Percentiles rank a stretch among this genome's conserved stretches.
phyloP scores from a whole-genome alignment of 306 rosid genomes.

The Quercus berberidifolia region DNA sequence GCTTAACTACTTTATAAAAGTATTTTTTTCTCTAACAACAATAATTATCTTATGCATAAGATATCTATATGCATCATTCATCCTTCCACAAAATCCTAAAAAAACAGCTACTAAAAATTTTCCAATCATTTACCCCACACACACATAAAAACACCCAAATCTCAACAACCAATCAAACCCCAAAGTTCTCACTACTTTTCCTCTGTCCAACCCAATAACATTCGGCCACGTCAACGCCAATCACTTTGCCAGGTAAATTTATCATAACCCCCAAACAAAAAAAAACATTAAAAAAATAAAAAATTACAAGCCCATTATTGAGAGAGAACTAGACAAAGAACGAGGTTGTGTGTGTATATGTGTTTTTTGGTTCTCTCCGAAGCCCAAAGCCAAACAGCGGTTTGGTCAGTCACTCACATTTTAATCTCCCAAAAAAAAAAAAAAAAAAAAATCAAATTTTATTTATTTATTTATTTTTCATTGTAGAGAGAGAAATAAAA shows the following conservation, averaged over 20 bases:
- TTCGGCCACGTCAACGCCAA: not conserved
- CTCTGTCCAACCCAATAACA: conserved; percentile 9
- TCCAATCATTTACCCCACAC: conserved; percentile 20
- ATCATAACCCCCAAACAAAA: conserved; percentile 21
- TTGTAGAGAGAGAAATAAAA: conserved; percentile 52
- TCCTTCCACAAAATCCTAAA: conserved; percentile 25
- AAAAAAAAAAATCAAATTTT: no score
- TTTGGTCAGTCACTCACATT: conserved; percentile 54
- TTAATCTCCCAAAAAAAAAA: conserved; percentile 42
- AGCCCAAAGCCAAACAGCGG: conserved; percentile 43
- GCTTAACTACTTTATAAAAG: no score
- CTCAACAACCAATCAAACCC: conserved; percentile 30
- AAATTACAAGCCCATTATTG: conserved; percentile 52
- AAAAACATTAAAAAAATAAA: conserved; percentile 23
- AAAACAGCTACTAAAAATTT: conserved; percentile 1
- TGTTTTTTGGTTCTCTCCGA: conserved; percentile 37
- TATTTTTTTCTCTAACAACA: no score
- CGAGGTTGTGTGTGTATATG: conserved; percentile 21
- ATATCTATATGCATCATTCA: not conserved
- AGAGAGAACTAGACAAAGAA: conserved; percentile 38
- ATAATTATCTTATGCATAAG: no score
- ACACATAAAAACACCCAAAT: not conserved
- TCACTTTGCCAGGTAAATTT: conserved; percentile 27
- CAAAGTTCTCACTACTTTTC: not conserved
- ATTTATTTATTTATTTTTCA: conserved; percentile 36